Percentiles rank a stretch among this genome's conserved stretches.
Conservation (phyloP, 2,329 filamentous ascomycete genomes). For the Arachnomyces sp. region DNA sequence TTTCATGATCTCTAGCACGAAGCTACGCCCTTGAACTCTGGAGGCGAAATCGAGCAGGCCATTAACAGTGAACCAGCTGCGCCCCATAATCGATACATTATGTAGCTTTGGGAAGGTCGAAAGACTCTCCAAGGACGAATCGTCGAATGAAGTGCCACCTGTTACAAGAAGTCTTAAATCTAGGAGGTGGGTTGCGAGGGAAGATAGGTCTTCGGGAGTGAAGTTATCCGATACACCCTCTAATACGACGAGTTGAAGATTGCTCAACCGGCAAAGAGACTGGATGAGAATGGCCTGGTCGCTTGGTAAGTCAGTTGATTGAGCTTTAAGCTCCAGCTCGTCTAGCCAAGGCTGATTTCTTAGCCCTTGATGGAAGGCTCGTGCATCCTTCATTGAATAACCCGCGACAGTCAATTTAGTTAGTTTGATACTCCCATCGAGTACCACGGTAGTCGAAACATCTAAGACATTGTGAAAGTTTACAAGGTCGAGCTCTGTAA, state of each 20-base stretch:
- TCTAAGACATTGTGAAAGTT: conserved; percentile 45
- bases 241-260: conserved; percentile 25
- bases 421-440: conserved; percentile 19
- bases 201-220: conserved; percentile 21
- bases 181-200: conserved; percentile 21
- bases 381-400: conserved; percentile 18
- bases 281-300: conserved; percentile 25
- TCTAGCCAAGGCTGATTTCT: conserved; percentile 21
- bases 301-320: conserved; percentile 10
- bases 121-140: conserved; percentile 20
- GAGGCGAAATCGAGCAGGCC: too few species aligned
- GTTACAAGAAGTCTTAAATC: conserved; percentile 27
- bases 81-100: not conserved
- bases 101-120: conserved; percentile 21
- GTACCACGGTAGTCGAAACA: conserved; percentile 22
- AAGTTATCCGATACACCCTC: conserved; percentile 29
- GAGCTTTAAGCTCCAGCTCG: conserved; percentile 23
- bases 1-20: too few species aligned
- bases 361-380: conserved; percentile 23
- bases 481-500: conserved; percentile 45
- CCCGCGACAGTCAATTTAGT: conserved; percentile 22
- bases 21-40: too few species aligned
- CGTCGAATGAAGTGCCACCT: conserved; percentile 23
- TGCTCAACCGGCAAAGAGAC: conserved; percentile 19
- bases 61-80: too few species aligned